Percentiles rank a stretch among this genome's conserved stretches.
Evolutionary conservation across 2,329 filamentous ascomycete species (phyloP).

Genomic region (Bipolaris cookei): DNA sequence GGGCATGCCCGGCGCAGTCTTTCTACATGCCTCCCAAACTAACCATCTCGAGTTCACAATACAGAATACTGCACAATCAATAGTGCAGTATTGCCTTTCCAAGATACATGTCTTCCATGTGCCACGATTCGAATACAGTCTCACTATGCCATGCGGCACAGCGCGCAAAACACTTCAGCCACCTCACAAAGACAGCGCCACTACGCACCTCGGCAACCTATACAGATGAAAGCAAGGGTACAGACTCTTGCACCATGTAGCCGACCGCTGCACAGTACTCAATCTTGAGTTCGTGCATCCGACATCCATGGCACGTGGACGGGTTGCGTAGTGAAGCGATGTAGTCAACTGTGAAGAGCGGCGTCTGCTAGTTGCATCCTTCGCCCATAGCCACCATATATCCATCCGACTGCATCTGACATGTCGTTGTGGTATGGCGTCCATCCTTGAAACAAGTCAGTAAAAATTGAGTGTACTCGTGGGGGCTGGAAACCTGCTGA

Average conservation of each 20-base stretch:
- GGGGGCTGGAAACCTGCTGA: conserved; percentile 15
- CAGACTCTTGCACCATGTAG: neutral
- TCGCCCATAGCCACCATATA: conserved; percentile 44
- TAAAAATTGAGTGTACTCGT: neutral
- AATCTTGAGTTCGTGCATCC: neutral
- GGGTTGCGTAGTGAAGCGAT: conserved; percentile 12
- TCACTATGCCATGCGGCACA: neutral
- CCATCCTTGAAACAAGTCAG: conserved; percentile 35
- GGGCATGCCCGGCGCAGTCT: neutral
- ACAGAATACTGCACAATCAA: neutral
- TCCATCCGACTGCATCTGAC: conserved; percentile 46
- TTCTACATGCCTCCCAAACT: neutral
- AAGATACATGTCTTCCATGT: neutral
- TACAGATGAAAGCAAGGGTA: conserved; percentile 2
- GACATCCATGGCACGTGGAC: conserved; percentile 13
- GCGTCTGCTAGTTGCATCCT: conserved; percentile 41
- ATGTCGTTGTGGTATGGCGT: conserved; percentile 45
- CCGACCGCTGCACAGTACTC: neutral
- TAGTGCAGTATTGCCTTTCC: neutral
- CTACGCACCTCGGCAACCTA: neutral
- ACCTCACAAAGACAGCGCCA: conserved; percentile 1
- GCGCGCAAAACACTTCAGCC: neutral
- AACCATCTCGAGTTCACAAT: conserved; percentile 2
- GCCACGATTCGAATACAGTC: neutral
- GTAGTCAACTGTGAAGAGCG: conserved; percentile 31